These are phyloP conservation scores for Elongisporangium anandrum DNA, from an alignment of 352 stramenopile species.

Conservation along the genomic window DNA sequence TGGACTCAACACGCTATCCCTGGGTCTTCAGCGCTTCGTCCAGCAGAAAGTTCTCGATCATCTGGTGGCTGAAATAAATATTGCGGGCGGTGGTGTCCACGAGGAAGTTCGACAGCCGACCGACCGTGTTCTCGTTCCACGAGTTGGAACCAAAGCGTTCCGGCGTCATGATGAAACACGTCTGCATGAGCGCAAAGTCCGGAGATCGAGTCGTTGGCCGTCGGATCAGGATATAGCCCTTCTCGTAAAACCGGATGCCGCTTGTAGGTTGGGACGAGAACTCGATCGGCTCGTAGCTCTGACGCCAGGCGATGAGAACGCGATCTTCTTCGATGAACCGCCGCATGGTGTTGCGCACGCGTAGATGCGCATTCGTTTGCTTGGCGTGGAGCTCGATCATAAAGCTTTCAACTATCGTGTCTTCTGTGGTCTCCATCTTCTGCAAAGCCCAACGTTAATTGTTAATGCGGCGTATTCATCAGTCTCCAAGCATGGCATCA, in stretches of 20 bases:
- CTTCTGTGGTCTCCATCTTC: constrained; percentile 32
- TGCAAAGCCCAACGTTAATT: constrained; percentile 11
- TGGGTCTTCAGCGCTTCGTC: constrained; percentile 19
- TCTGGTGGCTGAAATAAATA: constrained; percentile 24
- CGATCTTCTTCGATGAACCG: constrained; percentile 36
- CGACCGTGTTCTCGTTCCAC: constrained; percentile 18
- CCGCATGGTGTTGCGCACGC: constrained; percentile 42
- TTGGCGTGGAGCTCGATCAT: constrained; percentile 18
- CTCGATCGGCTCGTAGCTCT: constrained; percentile 44
- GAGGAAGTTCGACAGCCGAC: constrained; percentile 43
- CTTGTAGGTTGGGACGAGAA: constrained; percentile 44
- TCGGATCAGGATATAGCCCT: constrained; percentile 55
- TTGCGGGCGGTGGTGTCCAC: constrained; percentile 25
- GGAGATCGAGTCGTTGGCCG: constrained; percentile 15
- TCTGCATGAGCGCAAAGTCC: constrained; percentile 29
- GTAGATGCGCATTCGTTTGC: constrained; percentile 17
- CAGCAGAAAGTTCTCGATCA: constrained; percentile 50
- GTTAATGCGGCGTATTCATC: no score
- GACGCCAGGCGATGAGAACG: constrained; percentile 53
- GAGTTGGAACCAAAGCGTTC: constrained; percentile 17
- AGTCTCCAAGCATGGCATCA: not conserved
- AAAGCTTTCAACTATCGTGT: constrained; percentile 44
- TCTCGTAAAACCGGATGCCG: constrained; percentile 50
- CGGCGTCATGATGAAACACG: constrained; percentile 45
- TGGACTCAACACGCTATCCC: not conserved